Conservation (phyloP, 73 alveolate species). For the Paramecium octaurelia region DNA sequence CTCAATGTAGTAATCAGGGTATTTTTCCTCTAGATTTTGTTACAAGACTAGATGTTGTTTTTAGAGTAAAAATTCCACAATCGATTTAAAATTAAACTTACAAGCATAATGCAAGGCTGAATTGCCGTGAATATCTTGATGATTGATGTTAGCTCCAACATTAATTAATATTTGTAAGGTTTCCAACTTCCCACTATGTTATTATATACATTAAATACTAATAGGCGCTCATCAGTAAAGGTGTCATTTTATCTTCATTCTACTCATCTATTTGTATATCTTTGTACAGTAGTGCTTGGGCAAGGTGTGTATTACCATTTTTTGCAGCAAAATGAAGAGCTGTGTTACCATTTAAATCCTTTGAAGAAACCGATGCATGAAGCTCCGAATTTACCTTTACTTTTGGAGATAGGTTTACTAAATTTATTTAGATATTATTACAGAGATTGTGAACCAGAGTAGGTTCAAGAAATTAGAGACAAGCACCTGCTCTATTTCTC, state of each 20-base stretch:
- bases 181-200: neutral
- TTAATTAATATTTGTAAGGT: neutral
- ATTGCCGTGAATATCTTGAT: neutral
- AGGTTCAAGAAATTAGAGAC: constrained; percentile 23
- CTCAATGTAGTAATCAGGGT: neutral
- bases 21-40: neutral
- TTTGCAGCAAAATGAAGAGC: neutral
- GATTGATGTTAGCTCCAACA: constrained; percentile 11
- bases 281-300: neutral
- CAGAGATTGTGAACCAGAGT: neutral
- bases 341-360: neutral
- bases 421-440: neutral
- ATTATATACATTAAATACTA: neutral
- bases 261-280: neutral
- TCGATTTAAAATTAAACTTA: neutral
- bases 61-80: neutral
- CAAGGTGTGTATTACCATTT: neutral
- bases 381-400: neutral
- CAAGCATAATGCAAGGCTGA: constrained; percentile 21
- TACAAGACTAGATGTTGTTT: neutral
- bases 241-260: constrained; percentile 17
- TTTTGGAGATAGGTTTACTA: neutral
- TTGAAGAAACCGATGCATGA: neutral
- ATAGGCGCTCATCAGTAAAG: neutral
- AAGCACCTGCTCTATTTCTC: neutral